Evolutionary conservation across 2,329 filamentous ascomycete genomes (phyloP).

Genomic region (Thermoascus crustaceus): DNA sequence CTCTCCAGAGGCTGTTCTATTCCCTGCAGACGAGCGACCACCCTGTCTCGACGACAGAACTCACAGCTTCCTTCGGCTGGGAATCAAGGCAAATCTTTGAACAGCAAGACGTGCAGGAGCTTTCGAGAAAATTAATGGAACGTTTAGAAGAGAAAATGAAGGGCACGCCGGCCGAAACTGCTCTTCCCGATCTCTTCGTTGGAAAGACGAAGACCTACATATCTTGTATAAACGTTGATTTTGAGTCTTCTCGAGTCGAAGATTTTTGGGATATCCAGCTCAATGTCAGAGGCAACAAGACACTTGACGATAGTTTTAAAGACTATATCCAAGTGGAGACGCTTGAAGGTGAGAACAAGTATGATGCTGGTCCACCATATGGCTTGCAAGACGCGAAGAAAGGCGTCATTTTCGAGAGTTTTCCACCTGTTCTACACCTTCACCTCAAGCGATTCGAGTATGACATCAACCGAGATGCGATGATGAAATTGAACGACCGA

Average conservation of each 20-base stretch:
- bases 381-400: conserved; percentile 96
- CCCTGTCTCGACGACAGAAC: conserved; percentile 82
- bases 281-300: conserved; percentile 91
- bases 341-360: conserved; percentile 96
- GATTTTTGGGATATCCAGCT: conserved; percentile 99
- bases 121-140: conserved; percentile 95
- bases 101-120: conserved; percentile 95
- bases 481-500: conserved; percentile 79
- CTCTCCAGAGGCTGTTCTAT: conserved; percentile 88
- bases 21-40: conserved; percentile 77
- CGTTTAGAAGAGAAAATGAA: conserved; percentile 98
- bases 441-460: conserved; percentile 98
- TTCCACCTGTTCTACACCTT: conserved; percentile 86
- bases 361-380: conserved; percentile 81
- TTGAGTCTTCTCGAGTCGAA: conserved; percentile 89
- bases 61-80: conserved; percentile 97
- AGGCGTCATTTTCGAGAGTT: conserved; percentile 92
- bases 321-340: conserved; percentile 97
- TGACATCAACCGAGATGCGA: conserved; percentile 88
- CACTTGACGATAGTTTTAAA: conserved; percentile 84
- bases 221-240: conserved; percentile 95
- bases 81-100: conserved; percentile 97
- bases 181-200: conserved; percentile 82
- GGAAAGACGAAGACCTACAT: conserved; percentile 99
- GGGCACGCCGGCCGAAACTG: conserved; percentile 82